Evolutionary conservation across 352 stramenopile genomes (phyloP).

Genomic region (Phytophthora sansomeana): DNA sequence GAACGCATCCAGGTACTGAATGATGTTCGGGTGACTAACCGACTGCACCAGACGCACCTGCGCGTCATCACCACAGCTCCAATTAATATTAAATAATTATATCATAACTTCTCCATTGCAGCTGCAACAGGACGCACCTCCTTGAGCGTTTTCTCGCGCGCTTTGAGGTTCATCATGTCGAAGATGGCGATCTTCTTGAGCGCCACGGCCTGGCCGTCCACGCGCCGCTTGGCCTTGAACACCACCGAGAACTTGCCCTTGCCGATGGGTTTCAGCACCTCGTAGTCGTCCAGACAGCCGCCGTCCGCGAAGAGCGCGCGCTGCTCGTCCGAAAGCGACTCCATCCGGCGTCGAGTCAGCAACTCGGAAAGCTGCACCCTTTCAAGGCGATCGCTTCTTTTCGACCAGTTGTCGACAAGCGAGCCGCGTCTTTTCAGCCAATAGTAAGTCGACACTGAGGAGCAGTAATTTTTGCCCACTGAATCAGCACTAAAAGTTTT

Average conservation of each 20-base stretch:
- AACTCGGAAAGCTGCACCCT: conserved; percentile 18
- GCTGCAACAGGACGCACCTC: conserved; percentile 43
- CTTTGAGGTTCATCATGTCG: conserved; percentile 90
- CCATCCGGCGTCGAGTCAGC: conserved; percentile 53
- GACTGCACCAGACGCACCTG: conserved; percentile 89
- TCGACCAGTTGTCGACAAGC: conserved; percentile 16
- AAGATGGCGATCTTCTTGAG: conserved; percentile 96
- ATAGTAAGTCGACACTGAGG: conserved; percentile 15
- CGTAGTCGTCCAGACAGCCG: conserved; percentile 74
- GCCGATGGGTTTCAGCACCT: conserved; percentile 90
- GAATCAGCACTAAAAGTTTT: conserved; percentile 25
- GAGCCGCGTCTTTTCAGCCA: conserved; percentile 14
- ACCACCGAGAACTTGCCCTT: conserved; percentile 96
- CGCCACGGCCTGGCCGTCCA: conserved; percentile 81
- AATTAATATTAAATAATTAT: conserved; percentile 1
- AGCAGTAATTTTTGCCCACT: conserved; percentile 23
- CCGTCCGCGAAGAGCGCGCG: conserved; percentile 67
- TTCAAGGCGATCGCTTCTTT: conserved; percentile 24
- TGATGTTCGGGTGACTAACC: conserved; percentile 91
- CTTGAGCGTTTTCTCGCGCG: conserved; percentile 92
- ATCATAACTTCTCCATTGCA: not conserved
- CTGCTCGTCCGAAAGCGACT: conserved; percentile 79
- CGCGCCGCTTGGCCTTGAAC: conserved; percentile 81
- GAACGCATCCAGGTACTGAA: conserved; percentile 94
- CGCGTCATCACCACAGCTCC: conserved; percentile 4